phyloP scores from a whole-genome alignment of 148 eudicot genomes.

The Drosera capensis region DNA sequence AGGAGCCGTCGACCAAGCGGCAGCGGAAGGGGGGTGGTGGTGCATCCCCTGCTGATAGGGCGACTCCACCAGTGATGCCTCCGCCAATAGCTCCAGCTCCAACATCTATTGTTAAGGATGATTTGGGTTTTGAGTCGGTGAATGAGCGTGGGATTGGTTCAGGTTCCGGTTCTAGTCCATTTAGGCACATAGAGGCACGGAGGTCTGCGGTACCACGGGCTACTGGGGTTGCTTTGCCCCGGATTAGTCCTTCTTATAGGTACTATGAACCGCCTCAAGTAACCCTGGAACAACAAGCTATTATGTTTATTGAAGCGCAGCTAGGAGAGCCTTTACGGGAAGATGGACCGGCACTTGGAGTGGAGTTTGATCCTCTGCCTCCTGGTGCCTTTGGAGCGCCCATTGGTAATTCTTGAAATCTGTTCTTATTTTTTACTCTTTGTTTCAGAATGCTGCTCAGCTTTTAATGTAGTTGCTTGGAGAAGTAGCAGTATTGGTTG shows the following conservation, averaged over 20 bases:
- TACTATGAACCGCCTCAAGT: conserved; percentile 48
- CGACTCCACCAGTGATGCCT: conserved; percentile 10
- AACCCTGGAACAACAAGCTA: conserved; percentile 43
- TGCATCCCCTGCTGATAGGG: conserved; percentile 12
- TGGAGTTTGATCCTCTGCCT: conserved; percentile 98
- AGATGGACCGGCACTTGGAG: conserved; percentile 86
- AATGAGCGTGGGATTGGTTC: conserved; percentile 33
- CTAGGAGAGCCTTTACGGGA: conserved; percentile 79
- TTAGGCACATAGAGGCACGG: conserved; percentile 28
- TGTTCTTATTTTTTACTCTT: neutral
- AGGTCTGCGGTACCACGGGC: conserved; percentile 24
- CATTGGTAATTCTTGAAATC: conserved; percentile 35
- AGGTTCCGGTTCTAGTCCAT: conserved; percentile 38
- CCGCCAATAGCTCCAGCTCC: conserved; percentile 12
- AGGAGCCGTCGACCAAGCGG: conserved; percentile 22
- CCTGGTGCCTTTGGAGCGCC: conserved; percentile 98
- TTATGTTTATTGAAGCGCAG: conserved; percentile 72
- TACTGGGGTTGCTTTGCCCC: conserved; percentile 42
- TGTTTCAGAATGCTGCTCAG: no score
- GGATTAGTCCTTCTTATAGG: conserved; percentile 35
- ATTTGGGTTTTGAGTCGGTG: conserved; percentile 25
- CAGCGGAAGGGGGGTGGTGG: conserved; percentile 26
- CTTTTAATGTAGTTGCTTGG: neutral
- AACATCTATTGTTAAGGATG: conserved; percentile 22
- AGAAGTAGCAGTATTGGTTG: no score